Evolutionary conservation across 2,329 filamentous ascomycete genomes (phyloP).

Genomic region (Phaeoacremonium minimum): DNA sequence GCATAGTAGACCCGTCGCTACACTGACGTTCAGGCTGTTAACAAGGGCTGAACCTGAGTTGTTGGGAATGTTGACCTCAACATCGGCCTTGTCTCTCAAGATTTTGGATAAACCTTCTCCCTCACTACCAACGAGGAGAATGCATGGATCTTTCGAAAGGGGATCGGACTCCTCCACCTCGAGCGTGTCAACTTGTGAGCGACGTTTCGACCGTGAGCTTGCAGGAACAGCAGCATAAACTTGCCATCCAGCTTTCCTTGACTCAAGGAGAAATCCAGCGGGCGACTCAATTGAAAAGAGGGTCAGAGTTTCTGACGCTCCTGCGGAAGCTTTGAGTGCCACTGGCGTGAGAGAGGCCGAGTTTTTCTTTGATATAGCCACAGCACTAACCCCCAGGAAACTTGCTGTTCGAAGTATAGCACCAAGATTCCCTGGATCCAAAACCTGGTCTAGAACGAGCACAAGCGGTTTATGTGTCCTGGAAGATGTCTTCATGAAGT

Average conservation of each 20-base stretch:
- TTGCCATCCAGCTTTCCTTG: slow-evolving; percentile 70
- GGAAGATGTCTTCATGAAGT: slow-evolving; percentile 39
- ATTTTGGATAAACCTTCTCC: slow-evolving; percentile 66
- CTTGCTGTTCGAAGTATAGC: slow-evolving; percentile 84
- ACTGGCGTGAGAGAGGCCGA: slow-evolving; percentile 73
- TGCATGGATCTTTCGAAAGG: slow-evolving; percentile 58
- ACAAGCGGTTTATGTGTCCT: slow-evolving; percentile 62
- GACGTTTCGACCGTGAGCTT: slow-evolving; percentile 25
- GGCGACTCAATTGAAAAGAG: slow-evolving; percentile 68
- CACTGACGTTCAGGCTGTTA: slow-evolving; percentile 91
- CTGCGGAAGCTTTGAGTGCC: slow-evolving; percentile 81
- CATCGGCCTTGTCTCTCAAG: slow-evolving; percentile 63
- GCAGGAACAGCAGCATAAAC: slow-evolving; percentile 71
- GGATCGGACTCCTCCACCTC: slow-evolving; percentile 47
- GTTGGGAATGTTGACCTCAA: slow-evolving; percentile 60
- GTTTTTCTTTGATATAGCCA: slow-evolving; percentile 70
- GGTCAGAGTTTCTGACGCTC: slow-evolving; percentile 76
- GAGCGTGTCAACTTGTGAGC: slow-evolving; percentile 43
- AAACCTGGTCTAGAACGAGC: slow-evolving; percentile 68
- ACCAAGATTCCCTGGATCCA: slow-evolving; percentile 87
- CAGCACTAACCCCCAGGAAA: slow-evolving; percentile 84
- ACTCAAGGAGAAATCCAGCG: slow-evolving; percentile 64
- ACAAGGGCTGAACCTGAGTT: slow-evolving; percentile 51
- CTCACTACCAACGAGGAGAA: slow-evolving; percentile 82
- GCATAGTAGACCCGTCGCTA: slow-evolving; percentile 75